Evolutionary conservation across 177 flowering plant genomes (phyloP).

Genomic region (Vitis hybrid): DNA sequence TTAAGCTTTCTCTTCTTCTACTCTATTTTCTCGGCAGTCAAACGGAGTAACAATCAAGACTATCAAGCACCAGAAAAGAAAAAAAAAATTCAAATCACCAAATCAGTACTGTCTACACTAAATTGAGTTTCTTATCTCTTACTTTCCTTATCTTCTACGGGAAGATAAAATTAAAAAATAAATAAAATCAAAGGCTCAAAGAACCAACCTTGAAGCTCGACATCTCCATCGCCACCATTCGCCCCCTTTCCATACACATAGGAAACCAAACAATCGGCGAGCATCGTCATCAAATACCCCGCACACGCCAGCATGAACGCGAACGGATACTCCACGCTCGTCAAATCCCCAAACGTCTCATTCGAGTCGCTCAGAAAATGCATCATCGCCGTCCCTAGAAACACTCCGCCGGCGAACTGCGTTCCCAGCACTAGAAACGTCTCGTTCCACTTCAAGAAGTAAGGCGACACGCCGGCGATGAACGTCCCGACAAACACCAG

Average conservation of each 20-base stretch:
- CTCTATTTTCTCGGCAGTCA: no score
- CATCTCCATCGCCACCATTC: constrained; percentile 20
- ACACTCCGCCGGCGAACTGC: constrained; percentile 86
- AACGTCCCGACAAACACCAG: constrained; percentile 63
- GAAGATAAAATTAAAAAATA: no score
- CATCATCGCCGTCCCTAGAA: constrained; percentile 80
- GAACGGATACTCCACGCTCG: constrained; percentile 51
- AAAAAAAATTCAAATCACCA: no score
- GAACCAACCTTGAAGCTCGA: constrained; percentile 50
- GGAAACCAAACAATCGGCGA: constrained; percentile 58
- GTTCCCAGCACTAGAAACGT: constrained; percentile 68
- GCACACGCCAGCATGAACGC: constrained; percentile 71
- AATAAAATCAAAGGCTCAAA: no score
- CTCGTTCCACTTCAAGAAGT: constrained; percentile 74
- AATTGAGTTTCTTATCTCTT: no score
- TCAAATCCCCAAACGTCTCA: constrained; percentile 40
- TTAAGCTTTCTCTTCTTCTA: no score
- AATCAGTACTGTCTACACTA: no score
- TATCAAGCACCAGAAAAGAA: no score
- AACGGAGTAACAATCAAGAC: no score
- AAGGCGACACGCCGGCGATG: constrained; percentile 69
- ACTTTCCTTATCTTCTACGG: no score
- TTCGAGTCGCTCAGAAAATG: constrained; percentile 74
- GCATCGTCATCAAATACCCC: constrained; percentile 75
- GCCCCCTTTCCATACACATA: constrained; percentile 33